phyloP scores from a whole-genome alignment of 2,329 filamentous ascomycete genomes.

The Tympanopsis confertula region DNA sequence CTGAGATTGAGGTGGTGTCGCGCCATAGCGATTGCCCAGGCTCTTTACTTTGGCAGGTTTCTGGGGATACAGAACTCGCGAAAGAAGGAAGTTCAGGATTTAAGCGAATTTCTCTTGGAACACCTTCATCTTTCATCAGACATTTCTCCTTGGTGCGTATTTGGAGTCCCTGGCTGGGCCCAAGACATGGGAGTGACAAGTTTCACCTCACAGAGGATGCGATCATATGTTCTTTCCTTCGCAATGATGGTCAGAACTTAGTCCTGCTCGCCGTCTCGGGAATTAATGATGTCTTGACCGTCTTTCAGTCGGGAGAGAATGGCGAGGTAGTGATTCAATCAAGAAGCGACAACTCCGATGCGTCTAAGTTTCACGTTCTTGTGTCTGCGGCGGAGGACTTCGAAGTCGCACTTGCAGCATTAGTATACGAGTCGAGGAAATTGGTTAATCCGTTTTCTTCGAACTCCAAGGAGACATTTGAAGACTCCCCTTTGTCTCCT shows the following conservation, averaged over 20 bases:
- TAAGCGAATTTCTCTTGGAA: neutral
- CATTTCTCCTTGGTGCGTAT: conserved; percentile 76
- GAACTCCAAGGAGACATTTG: conserved; percentile 8
- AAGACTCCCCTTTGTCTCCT: neutral
- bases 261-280: conserved; percentile 72
- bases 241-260: conserved; percentile 58
- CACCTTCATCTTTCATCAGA: conserved; percentile 13
- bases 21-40: neutral
- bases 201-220: conserved; percentile 69
- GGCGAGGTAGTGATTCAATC: conserved; percentile 60
- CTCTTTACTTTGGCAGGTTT: neutral
- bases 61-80: neutral
- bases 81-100: neutral
- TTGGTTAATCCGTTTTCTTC: conserved; percentile 35
- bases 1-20: conserved; percentile 1
- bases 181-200: conserved; percentile 62
- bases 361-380: conserved; percentile 49
- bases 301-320: conserved; percentile 52
- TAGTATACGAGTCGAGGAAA: conserved; percentile 77
- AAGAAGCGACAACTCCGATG: conserved; percentile 52
- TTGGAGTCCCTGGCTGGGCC: conserved; percentile 77
- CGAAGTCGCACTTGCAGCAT: conserved; percentile 65
- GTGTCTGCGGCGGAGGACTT: conserved; percentile 63
- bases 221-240: conserved; percentile 67
- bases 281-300: conserved; percentile 55